Conservation (phyloP, 2,329 filamentous ascomycete genomes). For the Aspergillus luchuensis region DNA sequence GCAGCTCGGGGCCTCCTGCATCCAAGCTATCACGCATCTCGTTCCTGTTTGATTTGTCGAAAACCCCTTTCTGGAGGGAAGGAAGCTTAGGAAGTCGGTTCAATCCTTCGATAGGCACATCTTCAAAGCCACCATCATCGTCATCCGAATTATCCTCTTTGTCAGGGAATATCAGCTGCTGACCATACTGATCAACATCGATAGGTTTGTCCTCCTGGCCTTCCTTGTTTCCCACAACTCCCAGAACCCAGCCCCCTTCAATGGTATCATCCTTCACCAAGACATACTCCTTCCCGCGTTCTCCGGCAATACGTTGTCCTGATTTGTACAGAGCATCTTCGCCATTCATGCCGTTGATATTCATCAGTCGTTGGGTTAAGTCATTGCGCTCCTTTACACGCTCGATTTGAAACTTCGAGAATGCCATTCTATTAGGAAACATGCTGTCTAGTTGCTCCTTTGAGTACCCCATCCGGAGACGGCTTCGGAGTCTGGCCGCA, state of each 20-base stretch:
- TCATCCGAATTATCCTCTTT: slow-evolving; percentile 66
- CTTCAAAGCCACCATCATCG: slow-evolving; percentile 78
- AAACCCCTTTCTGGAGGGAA: slow-evolving; percentile 40
- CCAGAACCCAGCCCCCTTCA: slow-evolving; percentile 93
- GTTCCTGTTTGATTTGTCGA: slow-evolving; percentile 40
- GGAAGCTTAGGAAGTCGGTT: slow-evolving; percentile 74
- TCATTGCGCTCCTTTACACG: slow-evolving; percentile 90
- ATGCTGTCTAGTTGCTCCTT: slow-evolving; percentile 95
- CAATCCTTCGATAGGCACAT: slow-evolving; percentile 86
- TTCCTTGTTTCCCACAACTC: slow-evolving; percentile 85
- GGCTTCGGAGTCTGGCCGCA: slow-evolving; percentile 81
- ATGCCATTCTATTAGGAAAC: slow-evolving; percentile 98
- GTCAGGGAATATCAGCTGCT: slow-evolving; percentile 52
- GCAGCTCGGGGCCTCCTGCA: slow-evolving; percentile 16
- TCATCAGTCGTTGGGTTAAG: slow-evolving; percentile 91
- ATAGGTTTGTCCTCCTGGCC: slow-evolving; percentile 86
- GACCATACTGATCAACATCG: slow-evolving; percentile 73
- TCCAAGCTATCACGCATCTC: slow-evolving; percentile 16
- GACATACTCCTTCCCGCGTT: slow-evolving; percentile 91
- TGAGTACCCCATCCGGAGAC: slow-evolving; percentile 90
- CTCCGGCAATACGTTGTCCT: slow-evolving; percentile 60
- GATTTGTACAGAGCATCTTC: slow-evolving; percentile 69
- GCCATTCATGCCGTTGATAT: slow-evolving; percentile 84
- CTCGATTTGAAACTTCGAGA: slow-evolving; percentile 95
- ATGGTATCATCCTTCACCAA: slow-evolving; percentile 93